Percentiles rank a stretch among this genome's conserved stretches.
Evolutionary conservation across 176 grass and related monocot genomes (phyloP).

Genomic region (Zea luxurians): DNA sequence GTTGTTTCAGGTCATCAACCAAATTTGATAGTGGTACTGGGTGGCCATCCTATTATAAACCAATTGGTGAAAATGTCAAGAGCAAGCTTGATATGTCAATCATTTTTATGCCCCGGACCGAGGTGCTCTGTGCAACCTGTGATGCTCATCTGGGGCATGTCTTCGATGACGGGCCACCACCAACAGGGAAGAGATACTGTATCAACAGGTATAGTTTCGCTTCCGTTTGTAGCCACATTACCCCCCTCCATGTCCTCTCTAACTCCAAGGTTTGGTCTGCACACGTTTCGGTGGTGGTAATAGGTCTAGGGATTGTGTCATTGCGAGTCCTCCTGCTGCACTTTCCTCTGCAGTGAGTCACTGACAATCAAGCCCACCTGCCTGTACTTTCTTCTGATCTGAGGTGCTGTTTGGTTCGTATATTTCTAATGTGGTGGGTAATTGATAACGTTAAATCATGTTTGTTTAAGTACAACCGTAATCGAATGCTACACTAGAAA

Average conservation of each 20-base stretch:
- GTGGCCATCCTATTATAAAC: conserved; percentile 84
- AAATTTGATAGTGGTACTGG: conserved; percentile 90
- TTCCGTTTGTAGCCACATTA: not conserved
- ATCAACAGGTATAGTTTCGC: conserved; percentile 60
- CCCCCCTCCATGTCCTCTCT: not conserved
- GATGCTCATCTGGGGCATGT: conserved; percentile 83
- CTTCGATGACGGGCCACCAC: conserved; percentile 73
- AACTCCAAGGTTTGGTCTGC: not conserved
- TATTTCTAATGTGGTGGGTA: no score
- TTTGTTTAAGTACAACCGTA: no score
- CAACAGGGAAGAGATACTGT: conserved; percentile 77
- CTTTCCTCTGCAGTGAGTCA: not conserved
- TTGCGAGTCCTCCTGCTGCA: not conserved
- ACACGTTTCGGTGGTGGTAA: not conserved
- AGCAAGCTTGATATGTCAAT: conserved; percentile 63
- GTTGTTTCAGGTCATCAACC: conserved; percentile 61
- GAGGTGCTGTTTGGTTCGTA: no score
- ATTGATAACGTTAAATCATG: no score
- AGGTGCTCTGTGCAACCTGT: conserved; percentile 67
- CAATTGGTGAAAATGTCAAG: conserved; percentile 69
- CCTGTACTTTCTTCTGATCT: not conserved
- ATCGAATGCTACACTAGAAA: no score
- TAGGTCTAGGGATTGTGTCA: not conserved
- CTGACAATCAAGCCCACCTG: not conserved
- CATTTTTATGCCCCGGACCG: conserved; percentile 38